Conservation (phyloP, 2,329 filamentous ascomycete species). For the Daldinia sp. region DNA sequence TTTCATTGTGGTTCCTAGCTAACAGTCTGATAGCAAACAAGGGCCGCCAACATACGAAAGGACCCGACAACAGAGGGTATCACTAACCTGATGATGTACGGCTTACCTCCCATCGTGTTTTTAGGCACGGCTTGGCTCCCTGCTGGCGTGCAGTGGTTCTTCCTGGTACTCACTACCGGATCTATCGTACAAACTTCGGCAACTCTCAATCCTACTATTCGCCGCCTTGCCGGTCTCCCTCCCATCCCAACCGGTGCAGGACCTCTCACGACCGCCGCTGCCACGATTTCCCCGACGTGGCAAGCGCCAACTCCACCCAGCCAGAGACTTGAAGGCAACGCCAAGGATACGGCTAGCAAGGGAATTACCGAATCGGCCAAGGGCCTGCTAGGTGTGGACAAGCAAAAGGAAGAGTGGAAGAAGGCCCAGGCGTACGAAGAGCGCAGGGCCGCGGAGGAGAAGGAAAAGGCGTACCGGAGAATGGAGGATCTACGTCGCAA, state of each 20-base stretch:
- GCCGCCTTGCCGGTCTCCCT: slow-evolving; percentile 51
- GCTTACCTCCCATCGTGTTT: slow-evolving; percentile 56
- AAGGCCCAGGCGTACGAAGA: slow-evolving; percentile 44
- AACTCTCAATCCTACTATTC: slow-evolving; percentile 52
- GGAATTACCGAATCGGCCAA: slow-evolving; percentile 27
- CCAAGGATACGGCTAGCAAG: background rate
- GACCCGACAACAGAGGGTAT: slow-evolving; percentile 48
- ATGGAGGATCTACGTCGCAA: slow-evolving; percentile 40
- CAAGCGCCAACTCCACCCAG: slow-evolving; percentile 44
- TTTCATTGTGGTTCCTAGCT: slow-evolving; percentile 4
- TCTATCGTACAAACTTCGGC: slow-evolving; percentile 48
- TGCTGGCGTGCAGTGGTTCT: slow-evolving; percentile 59
- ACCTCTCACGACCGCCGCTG: background rate
- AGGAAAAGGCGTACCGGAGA: slow-evolving; percentile 50
- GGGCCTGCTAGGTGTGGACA: slow-evolving; percentile 35
- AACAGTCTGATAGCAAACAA: slow-evolving; percentile 33
- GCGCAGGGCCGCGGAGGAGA: slow-evolving; percentile 44
- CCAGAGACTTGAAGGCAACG: background rate
- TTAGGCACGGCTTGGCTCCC: slow-evolving; percentile 57
- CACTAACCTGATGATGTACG: slow-evolving; percentile 53
- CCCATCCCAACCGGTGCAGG: slow-evolving; percentile 39
- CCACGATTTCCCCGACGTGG: slow-evolving; percentile 40
- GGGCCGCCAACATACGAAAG: slow-evolving; percentile 37
- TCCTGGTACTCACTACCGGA: slow-evolving; percentile 50
- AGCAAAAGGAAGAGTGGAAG: slow-evolving; percentile 36